Evolutionary conservation across 2,329 filamentous ascomycete species (phyloP).

Genomic region (Lecanicillium sp.): DNA sequence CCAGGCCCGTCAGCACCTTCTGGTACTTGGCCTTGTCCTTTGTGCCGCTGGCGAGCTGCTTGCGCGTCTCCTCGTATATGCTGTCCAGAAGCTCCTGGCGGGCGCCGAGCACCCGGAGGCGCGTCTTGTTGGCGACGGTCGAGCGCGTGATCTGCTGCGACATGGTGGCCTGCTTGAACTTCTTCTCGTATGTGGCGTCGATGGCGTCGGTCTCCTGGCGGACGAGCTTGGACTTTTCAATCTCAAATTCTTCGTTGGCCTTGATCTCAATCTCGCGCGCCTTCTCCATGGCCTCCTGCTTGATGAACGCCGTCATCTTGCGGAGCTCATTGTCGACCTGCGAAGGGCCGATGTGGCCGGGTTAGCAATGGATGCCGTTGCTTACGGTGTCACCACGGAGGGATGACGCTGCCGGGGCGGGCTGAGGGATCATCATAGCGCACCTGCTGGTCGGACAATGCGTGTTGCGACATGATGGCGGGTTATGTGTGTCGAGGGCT

Average conservation of each 20-base stretch:
- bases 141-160: constrained; percentile 98
- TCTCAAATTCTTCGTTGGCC: constrained; percentile 97
- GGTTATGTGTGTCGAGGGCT: constrained; percentile 19
- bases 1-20: constrained; percentile 66
- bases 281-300: constrained; percentile 96
- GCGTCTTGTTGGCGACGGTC: constrained; percentile 92
- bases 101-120: constrained; percentile 78
- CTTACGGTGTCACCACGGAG: too few relatives aligned
- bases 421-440: too few relatives aligned
- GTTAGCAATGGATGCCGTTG: too few relatives aligned
- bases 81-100: constrained; percentile 86
- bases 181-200: constrained; percentile 92
- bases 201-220: constrained; percentile 91
- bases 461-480: constrained; percentile 86
- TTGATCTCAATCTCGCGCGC: constrained; percentile 96
- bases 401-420: too few relatives aligned
- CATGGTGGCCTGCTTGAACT: constrained; percentile 98
- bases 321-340: constrained; percentile 96
- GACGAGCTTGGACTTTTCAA: constrained; percentile 98
- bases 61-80: constrained; percentile 76
- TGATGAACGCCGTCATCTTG: constrained; percentile 99
- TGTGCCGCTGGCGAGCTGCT: constrained; percentile 59
- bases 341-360: not conserved
- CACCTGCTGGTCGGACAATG: constrained; percentile 97
- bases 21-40: constrained; percentile 72